phyloP scores from a whole-genome alignment of 148 eudicot species.

The Nepenthes mirabilis region DNA sequence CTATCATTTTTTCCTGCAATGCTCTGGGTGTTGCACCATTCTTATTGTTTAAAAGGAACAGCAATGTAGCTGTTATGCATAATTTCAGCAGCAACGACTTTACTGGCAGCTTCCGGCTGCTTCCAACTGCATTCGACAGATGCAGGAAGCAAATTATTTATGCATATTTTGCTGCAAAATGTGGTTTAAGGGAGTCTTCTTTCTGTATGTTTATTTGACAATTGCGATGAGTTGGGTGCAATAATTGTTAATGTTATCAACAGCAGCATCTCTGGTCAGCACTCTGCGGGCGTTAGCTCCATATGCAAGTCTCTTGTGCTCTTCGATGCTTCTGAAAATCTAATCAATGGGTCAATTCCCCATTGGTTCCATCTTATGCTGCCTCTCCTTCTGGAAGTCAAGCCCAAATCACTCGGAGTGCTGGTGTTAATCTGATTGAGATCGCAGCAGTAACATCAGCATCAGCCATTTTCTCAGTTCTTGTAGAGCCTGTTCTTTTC shows the following conservation, averaged over 20 bases:
- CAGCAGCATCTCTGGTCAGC: constrained; percentile 16
- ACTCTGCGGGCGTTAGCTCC: constrained; percentile 10
- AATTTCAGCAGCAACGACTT: constrained; percentile 22
- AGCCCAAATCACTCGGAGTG: constrained; percentile 6
- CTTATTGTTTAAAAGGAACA: constrained; percentile 3
- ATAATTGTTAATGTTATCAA: constrained; percentile 15
- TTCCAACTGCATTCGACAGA: constrained; percentile 14
- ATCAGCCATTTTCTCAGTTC: constrained; percentile 31
- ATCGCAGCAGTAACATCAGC: constrained; percentile 33
- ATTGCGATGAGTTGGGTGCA: constrained; percentile 9
- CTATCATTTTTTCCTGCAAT: constrained; percentile 8
- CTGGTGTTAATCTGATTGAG: constrained; percentile 25
- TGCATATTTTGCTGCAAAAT: constrained; percentile 20
- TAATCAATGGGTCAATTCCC: constrained; percentile 18
- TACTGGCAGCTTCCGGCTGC: constrained; percentile 13
- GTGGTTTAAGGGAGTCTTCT: constrained; percentile 13
- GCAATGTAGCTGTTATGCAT: constrained; percentile 8
- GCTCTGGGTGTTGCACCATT: neutral
- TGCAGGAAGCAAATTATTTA: constrained; percentile 4
- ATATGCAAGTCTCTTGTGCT: constrained; percentile 15
- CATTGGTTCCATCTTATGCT: constrained; percentile 10
- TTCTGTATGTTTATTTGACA: constrained; percentile 8
- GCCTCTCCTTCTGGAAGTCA: constrained; percentile 16
- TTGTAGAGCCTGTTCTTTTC: constrained; percentile 33
- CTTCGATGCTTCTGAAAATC: constrained; percentile 23